Conservation (phyloP, 257 asterid genomes). For the Primulina huaijiensis region DNA sequence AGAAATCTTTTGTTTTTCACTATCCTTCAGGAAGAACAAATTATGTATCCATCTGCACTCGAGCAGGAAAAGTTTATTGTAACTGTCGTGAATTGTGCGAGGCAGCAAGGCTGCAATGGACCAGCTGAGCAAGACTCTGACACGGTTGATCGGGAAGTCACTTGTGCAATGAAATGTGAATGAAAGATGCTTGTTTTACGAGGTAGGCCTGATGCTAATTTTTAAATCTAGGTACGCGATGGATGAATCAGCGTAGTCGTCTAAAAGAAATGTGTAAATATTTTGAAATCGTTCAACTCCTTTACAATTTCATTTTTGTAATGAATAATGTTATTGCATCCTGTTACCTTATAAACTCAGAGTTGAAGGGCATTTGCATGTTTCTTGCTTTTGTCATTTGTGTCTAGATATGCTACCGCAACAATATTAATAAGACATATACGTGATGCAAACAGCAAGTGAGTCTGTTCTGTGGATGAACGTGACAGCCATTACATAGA, state of each 20-base stretch:
- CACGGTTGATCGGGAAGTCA: slow-evolving; percentile 66
- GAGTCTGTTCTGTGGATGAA: too few species aligned
- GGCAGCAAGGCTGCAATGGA: slow-evolving; percentile 23
- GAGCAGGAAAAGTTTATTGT: slow-evolving; percentile 67
- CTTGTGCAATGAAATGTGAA: slow-evolving; percentile 61
- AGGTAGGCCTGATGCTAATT: neutral
- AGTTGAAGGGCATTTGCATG: too few species aligned
- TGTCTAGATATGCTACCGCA: too few species aligned
- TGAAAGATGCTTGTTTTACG: slow-evolving; percentile 10
- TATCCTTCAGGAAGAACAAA: slow-evolving; percentile 72
- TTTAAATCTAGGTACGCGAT: neutral
- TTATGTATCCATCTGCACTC: slow-evolving; percentile 75
- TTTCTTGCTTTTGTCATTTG: too few species aligned
- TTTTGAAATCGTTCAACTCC: too few species aligned
- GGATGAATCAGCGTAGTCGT: neutral
- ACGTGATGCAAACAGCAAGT: too few species aligned
- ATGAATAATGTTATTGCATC: too few species aligned
- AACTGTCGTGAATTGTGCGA: slow-evolving; percentile 55
- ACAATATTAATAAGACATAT: too few species aligned
- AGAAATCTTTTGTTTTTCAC: neutral
- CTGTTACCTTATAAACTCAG: too few species aligned
- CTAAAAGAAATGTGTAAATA: too few species aligned
- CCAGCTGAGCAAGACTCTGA: slow-evolving; percentile 23
- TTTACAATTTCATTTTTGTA: too few species aligned
- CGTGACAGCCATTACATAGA: too few species aligned